Conservation (phyloP, 2,329 filamentous ascomycete species). For the Colletotrichum higginsianum region DNA sequence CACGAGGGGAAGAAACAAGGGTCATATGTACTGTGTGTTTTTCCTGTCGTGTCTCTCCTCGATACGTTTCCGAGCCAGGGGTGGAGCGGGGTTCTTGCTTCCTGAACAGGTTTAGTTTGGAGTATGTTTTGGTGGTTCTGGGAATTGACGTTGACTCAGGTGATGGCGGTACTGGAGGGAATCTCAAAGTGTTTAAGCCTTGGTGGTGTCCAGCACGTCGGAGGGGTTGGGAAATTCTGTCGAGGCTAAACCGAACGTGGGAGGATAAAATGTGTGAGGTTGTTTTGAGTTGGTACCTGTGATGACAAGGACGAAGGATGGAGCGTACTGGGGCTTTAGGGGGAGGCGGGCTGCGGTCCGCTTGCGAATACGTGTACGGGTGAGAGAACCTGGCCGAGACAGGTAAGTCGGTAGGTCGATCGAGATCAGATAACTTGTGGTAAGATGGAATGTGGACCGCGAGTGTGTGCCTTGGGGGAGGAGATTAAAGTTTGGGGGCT, state of each 20-base stretch:
- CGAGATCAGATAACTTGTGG: slow-evolving; percentile 13
- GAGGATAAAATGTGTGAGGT: no score
- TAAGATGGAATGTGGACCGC: neutral
- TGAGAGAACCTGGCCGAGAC: neutral
- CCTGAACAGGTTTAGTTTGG: neutral
- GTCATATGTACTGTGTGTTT: neutral
- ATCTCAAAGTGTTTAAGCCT: neutral
- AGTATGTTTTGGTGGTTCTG: no score
- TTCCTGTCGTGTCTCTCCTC: neutral
- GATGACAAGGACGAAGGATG: neutral
- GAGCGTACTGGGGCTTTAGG: neutral
- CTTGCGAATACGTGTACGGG: slow-evolving; percentile 35
- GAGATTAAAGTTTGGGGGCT: slow-evolving; percentile 8
- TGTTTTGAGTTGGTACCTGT: neutral
- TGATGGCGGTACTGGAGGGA: neutral
- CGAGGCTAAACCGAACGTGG: neutral
- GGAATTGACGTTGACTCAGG: no score
- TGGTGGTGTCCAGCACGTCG: neutral
- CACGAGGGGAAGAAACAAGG: no score
- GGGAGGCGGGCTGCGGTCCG: neutral
- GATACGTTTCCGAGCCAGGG: no score
- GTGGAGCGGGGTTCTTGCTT: neutral
- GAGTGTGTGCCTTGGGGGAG: neutral
- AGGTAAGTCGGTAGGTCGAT: slow-evolving; percentile 2
- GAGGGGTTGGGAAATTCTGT: neutral